Conservation (phyloP, 108 stramenopile species). For the Cyclostephanos tholiformis region DNA sequence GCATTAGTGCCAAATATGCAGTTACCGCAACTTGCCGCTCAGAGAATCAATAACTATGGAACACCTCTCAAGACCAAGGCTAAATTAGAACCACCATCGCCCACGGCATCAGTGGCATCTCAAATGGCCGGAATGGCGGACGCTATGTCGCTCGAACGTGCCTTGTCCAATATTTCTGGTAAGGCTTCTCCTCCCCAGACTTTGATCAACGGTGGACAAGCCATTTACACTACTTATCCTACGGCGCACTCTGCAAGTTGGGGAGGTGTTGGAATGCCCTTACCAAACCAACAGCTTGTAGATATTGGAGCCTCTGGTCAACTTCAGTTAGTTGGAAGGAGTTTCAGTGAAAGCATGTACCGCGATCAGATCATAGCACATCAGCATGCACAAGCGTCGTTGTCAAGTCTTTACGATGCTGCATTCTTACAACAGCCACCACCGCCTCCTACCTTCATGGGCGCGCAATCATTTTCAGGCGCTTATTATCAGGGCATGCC, state of each 20-base stretch:
- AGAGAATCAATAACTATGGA: constrained; percentile 28
- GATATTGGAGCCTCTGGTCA: constrained; percentile 3
- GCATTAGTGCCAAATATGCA: constrained; percentile 20
- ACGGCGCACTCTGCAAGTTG: constrained; percentile 37
- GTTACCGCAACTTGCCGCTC: neutral
- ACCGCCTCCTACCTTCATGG: constrained; percentile 37
- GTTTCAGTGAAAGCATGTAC: constrained; percentile 40
- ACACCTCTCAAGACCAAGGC: constrained; percentile 23
- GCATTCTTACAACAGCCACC: constrained; percentile 19
- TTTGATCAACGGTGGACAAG: neutral
- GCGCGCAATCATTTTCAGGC: constrained; percentile 63
- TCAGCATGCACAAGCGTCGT: constrained; percentile 32
- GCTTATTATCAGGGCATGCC: constrained; percentile 42
- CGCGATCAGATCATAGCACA: constrained; percentile 33
- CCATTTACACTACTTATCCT: constrained; percentile 4
- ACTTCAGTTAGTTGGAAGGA: constrained; percentile 24
- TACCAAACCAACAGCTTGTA: constrained; percentile 22
- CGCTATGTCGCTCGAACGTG: constrained; percentile 43
- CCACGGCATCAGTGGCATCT: constrained; percentile 30
- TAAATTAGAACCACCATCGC: constrained; percentile 22
- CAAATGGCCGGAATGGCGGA: constrained; percentile 50
- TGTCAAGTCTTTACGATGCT: constrained; percentile 15
- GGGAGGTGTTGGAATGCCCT: constrained; percentile 22
- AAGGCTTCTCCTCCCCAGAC: constrained; percentile 28
- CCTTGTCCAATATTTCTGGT: constrained; percentile 7